These are phyloP conservation scores for Wallacemonas rigidus DNA, from an alignment of 208 protist species.

Conservation along the genomic window DNA sequence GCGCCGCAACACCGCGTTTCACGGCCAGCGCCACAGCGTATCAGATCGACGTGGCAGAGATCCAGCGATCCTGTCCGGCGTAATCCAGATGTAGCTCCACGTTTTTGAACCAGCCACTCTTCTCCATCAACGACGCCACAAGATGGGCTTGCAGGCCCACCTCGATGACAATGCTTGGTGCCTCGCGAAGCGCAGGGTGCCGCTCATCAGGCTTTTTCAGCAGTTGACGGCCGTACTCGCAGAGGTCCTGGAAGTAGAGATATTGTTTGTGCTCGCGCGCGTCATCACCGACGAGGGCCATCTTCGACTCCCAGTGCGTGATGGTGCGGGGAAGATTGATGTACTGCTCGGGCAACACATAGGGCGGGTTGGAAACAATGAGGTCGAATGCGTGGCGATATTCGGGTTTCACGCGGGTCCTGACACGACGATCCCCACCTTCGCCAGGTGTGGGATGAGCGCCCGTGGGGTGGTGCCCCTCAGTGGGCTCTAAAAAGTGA, in stretches of 20 bases:
- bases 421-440: neutral
- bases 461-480: no score
- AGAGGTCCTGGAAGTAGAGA: constrained; percentile 88
- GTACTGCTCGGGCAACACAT: constrained; percentile 85
- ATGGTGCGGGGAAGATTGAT: constrained; percentile 54
- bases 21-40: neutral
- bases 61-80: constrained; percentile 75
- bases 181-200: constrained; percentile 28
- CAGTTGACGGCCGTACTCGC: constrained; percentile 53
- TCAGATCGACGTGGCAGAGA: constrained; percentile 52
- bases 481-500: constrained; percentile 35
- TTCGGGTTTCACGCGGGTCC: neutral
- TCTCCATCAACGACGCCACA: constrained; percentile 82
- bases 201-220: constrained; percentile 57
- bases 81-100: constrained; percentile 82
- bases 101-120: constrained; percentile 50
- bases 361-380: constrained; percentile 88
- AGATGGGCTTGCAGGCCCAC: constrained; percentile 74
- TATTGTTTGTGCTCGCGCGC: constrained; percentile 65
- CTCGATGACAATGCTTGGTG: constrained; percentile 78
- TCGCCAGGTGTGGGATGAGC: neutral
- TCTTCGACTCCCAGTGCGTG: constrained; percentile 77
- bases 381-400: constrained; percentile 66
- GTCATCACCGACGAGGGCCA: constrained; percentile 83
- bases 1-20: no score